Evolutionary conservation across 495 filamentous ascomycete genomes (phyloP), one percentile per base, ranked within the genome.

Genomic region (Aspergillus homomorphus): DNA sequence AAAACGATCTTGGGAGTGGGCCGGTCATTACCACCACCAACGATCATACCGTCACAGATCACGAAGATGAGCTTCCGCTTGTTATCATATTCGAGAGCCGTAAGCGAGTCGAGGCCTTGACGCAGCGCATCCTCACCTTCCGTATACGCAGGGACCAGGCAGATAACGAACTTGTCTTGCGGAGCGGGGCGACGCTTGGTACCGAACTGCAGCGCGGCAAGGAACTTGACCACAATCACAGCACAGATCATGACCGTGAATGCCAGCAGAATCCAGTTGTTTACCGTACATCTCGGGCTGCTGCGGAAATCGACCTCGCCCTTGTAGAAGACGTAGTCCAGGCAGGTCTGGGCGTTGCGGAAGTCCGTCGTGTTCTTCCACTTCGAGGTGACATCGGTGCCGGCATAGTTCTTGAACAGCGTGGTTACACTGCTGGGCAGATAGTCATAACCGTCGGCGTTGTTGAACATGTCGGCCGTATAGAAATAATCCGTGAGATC

Each of bases 101-200:
- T 96, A 58, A 97, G 80, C 3, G 94, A 98, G 69, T 98, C 94
- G 6, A 98, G 81, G 30, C 91, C 92, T 66, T 96, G 92, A 49
- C 94, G 82, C 20, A 98, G 75, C 19, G 90, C 88, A 69, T 98
- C 92, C 76, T 98, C 94, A 58, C 92, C 94, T 77, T 98, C 94
- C 0, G 94, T 98, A 69, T 98, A 98, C 14, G 94, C 94, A 19
- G 94, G 94, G 53, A 98, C 90, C 72, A 96, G 89, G 77, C 94
- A 98, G 60, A 98, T 97, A 58, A 98, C 94, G 59, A 98, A 98
- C 69, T 97, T 98, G 69, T 98, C 94, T 73, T 98, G 94, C 23
- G 91, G 87, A 18, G 87, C 79, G 4, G 94, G 94, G 18, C 91
- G 89, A 26, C 89, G 86, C 75, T 96, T 97, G 49, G 90, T 88